phyloP scores from a whole-genome alignment of 148 eudicot genomes.

The Beta vulgaris region DNA sequence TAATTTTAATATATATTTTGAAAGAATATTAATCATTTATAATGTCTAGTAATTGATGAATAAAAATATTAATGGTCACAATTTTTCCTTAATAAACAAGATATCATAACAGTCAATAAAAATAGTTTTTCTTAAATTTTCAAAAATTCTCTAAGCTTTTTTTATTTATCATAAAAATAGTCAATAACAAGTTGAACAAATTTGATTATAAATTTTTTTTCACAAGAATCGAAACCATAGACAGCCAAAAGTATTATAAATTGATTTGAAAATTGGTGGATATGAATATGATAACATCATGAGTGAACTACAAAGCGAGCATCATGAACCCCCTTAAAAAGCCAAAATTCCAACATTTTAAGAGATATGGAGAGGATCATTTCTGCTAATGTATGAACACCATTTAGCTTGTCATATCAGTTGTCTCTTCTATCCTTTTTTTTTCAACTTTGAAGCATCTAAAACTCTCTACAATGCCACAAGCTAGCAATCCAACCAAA shows the following conservation, averaged over 20 bases:
- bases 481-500: constrained; percentile 21
- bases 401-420: constrained; percentile 4
- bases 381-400: constrained; percentile 2
- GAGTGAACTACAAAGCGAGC: not conserved
- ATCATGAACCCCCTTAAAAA: not conserved
- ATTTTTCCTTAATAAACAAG: no score
- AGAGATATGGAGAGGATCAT: not conserved
- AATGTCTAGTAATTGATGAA: no score
- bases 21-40: no score
- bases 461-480: constrained; percentile 20
- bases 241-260: not conserved
- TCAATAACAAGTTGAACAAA: no score
- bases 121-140: no score
- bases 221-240: no score
- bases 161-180: no score
- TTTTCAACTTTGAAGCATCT: constrained; percentile 13
- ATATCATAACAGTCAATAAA: no score
- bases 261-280: not conserved
- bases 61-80: no score
- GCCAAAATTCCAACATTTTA: not conserved
- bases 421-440: not conserved
- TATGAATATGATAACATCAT: not conserved
- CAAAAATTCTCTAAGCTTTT: no score
- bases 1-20: no score
- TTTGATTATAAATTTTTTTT: no score